Evolutionary conservation across 2,329 filamentous ascomycete species (phyloP), one percentile per base, ranked within the genome.

Genomic region (Aspergillus ruber): DNA sequence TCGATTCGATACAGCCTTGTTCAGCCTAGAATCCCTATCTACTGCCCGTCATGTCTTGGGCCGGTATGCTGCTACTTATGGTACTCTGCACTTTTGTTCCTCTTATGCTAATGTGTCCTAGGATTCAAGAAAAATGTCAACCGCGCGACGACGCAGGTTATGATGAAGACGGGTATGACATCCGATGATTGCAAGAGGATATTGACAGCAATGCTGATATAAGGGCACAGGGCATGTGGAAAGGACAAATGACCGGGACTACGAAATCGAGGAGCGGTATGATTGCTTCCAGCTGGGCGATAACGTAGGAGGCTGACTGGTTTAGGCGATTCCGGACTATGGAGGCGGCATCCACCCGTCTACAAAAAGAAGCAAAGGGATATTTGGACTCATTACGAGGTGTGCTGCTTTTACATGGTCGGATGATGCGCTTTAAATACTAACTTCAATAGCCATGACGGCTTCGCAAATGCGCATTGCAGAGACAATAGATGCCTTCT

Each of bases 381-480:
- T 98, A 98, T 67, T 77, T 98, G 46, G 94, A 98, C 73, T 95
- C 90, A 15, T 77, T 98, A 60, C 83, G 93, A 83, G 88, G 87
- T 90, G 61, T 43, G 72, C 55, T 21, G 8, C 46, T n/a, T 4
- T 44, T 21, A 21, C 15, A 1, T n/a, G 25, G 10, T 21, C 21
- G 21, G 4, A 38, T 13, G 20, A 8, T 42, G 13, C 29, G 33
- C 35, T 8, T 9, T 21, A 20, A 41, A 44, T 56, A 44, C 49
- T 50, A 17, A 51, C 43, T 21, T 47, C 17, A 20, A 42, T 56
- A 90, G 91, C 93, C 58, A 98, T 98, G 93, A 98, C 93, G 13
- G 91, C 93, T 45, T 96, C 90, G 46, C 93, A 98, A 73, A 97
- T 98, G 91, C 86, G 91, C 65, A 97, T 98, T 69, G 93, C 93